Base-by-base conservation (phyloP, 2,329 filamentous ascomycete species). In the Grosmannia serpens region DNA sequence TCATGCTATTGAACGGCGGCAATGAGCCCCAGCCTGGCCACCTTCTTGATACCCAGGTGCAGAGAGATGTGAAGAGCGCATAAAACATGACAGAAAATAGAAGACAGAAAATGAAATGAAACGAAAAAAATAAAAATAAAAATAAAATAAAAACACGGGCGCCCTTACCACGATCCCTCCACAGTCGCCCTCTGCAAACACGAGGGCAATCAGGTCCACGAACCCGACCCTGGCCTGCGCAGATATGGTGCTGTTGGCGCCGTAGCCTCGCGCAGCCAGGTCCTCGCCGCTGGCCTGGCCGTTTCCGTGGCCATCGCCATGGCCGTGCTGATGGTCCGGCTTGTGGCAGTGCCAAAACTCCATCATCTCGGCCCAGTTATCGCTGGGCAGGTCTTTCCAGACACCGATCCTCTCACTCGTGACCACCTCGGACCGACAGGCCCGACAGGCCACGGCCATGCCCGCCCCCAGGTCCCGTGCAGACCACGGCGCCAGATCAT, bases 351-450 rank as follows among this genome's bases (percentile, higher is more conserved):
- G 95, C 94, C 94, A 99, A 65, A 99, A 95, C 70, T 99, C 95
- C 94, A 99, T 99, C 91, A 99, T 95, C 74, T 99, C 94, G 0
- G 94, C 95, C 94, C 94, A 99, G 67, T 96, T 92, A 66, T 95
- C 91, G 67, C 91, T 96, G 0, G 94, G 94, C 22, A 99, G 75
- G 67, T 99, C 91, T 72, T 92, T 96, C 92, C 94, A 99, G 44
- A 73, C 70, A 46, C 70, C 73, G 9, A 83, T 74, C 4, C 56
- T 64, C 9, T 69, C 72, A 3, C 65, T 58, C 1, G 65, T 47
- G 15, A 83, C 71, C 22, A 83, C 60, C 1, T 57, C 60, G 20
- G 67, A 60, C 51, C 62, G 55, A 69, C 76, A 78, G 62, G 64
- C 57, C 59, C 76, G 70, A 65, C 77, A 78, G 31, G 63, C 58